Percentiles rank a stretch among this genome's conserved stretches.
Conservation (phyloP, 148 eudicot genomes). For the Rhododendron ferrugineum region DNA sequence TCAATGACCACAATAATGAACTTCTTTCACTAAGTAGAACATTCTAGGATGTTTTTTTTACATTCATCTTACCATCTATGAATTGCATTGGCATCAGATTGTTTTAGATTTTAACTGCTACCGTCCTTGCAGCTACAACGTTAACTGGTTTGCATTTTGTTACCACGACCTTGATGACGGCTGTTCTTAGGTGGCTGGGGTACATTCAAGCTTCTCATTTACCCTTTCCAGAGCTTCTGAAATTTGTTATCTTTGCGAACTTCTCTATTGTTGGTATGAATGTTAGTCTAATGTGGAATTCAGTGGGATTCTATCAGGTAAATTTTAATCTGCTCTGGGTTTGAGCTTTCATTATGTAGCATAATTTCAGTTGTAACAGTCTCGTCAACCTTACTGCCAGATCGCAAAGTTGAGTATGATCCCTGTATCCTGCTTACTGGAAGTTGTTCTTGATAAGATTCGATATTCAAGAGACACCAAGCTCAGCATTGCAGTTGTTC, state of each 20-base stretch:
- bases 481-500: constrained; percentile 80
- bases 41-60: not conserved
- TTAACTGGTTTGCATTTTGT: constrained; percentile 90
- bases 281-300: constrained; percentile 95
- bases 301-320: constrained; percentile 99
- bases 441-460: constrained; percentile 75
- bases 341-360: not conserved
- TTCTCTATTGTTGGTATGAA: constrained; percentile 96
- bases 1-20: not conserved
- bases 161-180: constrained; percentile 82
- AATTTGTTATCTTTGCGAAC: constrained; percentile 82
- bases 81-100: not conserved
- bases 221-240: constrained; percentile 70
- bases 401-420: constrained; percentile 93
- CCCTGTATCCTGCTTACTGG: constrained; percentile 88
- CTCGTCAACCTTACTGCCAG: constrained; percentile 33
- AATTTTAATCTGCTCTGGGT: not conserved
- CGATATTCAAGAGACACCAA: constrained; percentile 91
- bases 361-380: not conserved
- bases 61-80: not conserved
- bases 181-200: constrained; percentile 78
- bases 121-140: constrained; percentile 71
- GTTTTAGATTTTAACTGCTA: constrained; percentile 1
- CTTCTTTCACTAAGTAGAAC: not conserved
- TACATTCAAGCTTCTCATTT: constrained; percentile 84